Base-by-base conservation (phyloP, 768 basidiomycete genomes). In the Termitomyces sp. region DNA sequence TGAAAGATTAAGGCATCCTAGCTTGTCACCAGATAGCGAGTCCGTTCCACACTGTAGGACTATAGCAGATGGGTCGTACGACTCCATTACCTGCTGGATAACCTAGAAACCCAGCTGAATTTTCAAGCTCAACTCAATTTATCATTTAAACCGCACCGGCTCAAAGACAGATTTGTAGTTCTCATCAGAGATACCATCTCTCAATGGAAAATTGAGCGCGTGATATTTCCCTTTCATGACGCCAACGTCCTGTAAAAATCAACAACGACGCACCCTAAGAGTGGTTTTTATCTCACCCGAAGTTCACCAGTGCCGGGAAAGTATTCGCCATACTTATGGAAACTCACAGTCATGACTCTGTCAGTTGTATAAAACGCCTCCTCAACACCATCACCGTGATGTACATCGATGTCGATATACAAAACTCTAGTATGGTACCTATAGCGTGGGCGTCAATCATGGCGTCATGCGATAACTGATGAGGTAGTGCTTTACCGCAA, bases 331-430 rank as follows among this genome's bases (percentile, higher is more conserved):
- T 98, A 99, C 72, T 98, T 98, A 70, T 99, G 97, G 73, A 98
- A 97, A 64, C 92, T 95, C 66, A 87, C 87, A 0, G 96, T 98
- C 97, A 98, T 98, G 56, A 99, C 97, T 43, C 97, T 82, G 69
- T 99, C 96, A 21, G 97, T 98, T 4, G 95, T 95, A 71, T 98
- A 99, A 71, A 99, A 99, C 0, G 97, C 97, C 72, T 99, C 97
- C 69, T 99, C 97, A 23, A 99, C 97, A 42, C 97, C 97, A 71
- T 99, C 97, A 16, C 97, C 97, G 60, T 99, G 97, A 69, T 99
- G 97, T 1, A 97, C 92, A 68, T 99, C 97, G 57, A 99, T 95
- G 68, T 99, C 97, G 63, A 99, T 95, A 73, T 99, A 99, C 21
- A 99, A 79, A 29, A 99, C 97, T 34, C 97, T 84, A 12, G 84